These are phyloP conservation scores for Leishmania lainsoni DNA, from an alignment of 208 protist species.

Conservation along the genomic window DNA sequence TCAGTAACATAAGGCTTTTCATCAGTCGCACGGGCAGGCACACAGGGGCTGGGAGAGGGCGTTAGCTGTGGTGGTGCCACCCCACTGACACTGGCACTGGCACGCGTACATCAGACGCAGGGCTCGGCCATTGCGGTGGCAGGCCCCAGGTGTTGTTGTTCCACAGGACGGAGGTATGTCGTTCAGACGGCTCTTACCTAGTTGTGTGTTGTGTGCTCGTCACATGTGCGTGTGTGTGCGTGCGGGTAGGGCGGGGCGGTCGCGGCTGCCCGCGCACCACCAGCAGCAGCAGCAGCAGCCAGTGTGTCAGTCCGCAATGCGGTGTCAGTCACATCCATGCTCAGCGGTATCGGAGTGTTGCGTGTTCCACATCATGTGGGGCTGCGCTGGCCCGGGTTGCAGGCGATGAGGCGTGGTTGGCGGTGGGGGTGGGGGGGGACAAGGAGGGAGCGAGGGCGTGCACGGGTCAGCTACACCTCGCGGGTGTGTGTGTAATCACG, in stretches of 20 bases:
- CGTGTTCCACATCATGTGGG: conserved; percentile 25
- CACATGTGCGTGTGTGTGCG: conserved; percentile 17
- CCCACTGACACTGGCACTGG: not conserved
- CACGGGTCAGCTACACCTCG: conserved; percentile 12
- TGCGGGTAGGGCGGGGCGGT: not conserved
- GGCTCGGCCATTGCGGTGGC: conserved; percentile 30
- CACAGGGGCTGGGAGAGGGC: not conserved
- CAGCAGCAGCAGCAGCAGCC: conserved; percentile 5
- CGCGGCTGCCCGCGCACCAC: not conserved
- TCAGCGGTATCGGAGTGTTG: conserved; percentile 47
- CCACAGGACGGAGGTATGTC: conserved; percentile 31
- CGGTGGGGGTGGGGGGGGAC: not conserved
- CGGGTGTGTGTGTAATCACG: conserved; percentile 10
- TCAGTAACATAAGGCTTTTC: conserved; percentile 26
- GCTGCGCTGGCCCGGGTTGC: not conserved
- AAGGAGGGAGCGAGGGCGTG: not conserved
- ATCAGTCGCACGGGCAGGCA: conserved; percentile 16
- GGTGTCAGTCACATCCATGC: conserved; percentile 26
- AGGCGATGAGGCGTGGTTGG: not conserved
- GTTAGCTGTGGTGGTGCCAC: not conserved
- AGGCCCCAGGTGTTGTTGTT: conserved; percentile 22
- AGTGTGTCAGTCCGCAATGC: conserved; percentile 20
- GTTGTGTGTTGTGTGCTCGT: conserved; percentile 24
- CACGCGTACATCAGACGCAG: conserved; percentile 10
- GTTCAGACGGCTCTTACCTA: conserved; percentile 43